These are phyloP conservation scores for Acer campestre DNA, from an alignment of 345 rosid genomes.

Conservation along the genomic window DNA sequence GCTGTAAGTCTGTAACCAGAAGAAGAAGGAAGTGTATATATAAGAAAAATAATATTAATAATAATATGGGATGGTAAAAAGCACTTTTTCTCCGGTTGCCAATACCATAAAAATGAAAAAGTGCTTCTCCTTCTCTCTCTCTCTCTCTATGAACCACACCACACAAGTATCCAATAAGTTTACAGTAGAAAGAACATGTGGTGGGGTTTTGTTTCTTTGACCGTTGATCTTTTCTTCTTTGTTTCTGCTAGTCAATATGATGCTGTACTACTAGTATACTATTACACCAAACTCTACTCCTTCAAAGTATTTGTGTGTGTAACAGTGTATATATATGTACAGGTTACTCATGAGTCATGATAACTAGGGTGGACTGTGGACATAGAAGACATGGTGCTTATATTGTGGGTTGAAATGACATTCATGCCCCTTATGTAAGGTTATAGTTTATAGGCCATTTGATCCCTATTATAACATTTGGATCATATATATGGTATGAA, in stretches of 20 bases:
- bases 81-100: neutral
- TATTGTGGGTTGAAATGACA: neutral
- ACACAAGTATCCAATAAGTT: neutral
- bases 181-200: neutral
- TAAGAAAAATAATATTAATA: neutral
- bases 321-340: too few relatives aligned
- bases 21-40: neutral
- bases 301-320: neutral
- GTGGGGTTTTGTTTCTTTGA: constrained; percentile 16
- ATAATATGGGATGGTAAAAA: neutral
- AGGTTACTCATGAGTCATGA: neutral
- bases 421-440: neutral
- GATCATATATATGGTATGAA: too few relatives aligned
- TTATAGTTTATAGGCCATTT: neutral
- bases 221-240: neutral
- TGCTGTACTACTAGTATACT: neutral
- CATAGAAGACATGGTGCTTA: neutral
- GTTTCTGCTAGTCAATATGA: neutral
- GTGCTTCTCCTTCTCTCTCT: neutral
- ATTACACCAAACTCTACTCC: neutral
- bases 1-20: neutral
- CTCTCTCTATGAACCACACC: neutral
- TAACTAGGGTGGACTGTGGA: neutral
- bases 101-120: neutral
- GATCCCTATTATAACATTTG: too few relatives aligned